A percentile compares a stretch with the other conserved stretches of the same genome.
phyloP scores from a whole-genome alignment of 2,329 filamentous ascomycete genomes.

The Fusarium gaditjirri region DNA sequence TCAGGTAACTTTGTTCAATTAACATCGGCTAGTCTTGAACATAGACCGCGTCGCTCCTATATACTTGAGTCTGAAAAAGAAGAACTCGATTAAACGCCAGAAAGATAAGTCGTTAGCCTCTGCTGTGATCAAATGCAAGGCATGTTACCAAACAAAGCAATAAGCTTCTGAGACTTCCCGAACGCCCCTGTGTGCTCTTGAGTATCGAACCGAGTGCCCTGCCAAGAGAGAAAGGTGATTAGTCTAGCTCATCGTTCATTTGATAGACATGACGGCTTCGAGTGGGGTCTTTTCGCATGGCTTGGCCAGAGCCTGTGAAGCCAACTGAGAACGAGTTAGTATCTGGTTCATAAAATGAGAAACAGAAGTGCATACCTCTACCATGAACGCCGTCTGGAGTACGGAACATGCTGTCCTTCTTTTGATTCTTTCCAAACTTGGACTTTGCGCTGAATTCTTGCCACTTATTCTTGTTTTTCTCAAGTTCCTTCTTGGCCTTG shows the following conservation, averaged over 20 bases:
- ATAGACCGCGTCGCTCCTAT: slow-evolving; percentile 32
- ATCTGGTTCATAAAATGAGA: background rate
- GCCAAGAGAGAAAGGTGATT: slow-evolving; percentile 50
- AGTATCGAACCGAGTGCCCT: slow-evolving; percentile 39
- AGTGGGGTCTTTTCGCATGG: slow-evolving; percentile 92
- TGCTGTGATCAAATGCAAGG: slow-evolving; percentile 48
- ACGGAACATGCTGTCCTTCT: slow-evolving; percentile 97
- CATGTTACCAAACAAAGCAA: slow-evolving; percentile 51
- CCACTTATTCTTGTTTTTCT: slow-evolving; percentile 93
- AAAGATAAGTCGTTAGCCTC: slow-evolving; percentile 56
- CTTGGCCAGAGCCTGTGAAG: slow-evolving; percentile 93
- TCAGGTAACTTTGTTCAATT: slow-evolving; percentile 38
- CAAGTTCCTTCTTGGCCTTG: slow-evolving; percentile 89
- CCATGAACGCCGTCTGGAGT: slow-evolving; percentile 88
- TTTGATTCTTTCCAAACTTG: slow-evolving; percentile 72
- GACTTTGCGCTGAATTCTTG: slow-evolving; percentile 88
- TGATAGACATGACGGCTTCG: slow-evolving; percentile 88
- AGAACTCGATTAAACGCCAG: slow-evolving; percentile 41
- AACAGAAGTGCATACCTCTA: slow-evolving; percentile 70
- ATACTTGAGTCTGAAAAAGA: slow-evolving; percentile 35
- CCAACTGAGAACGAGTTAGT: slow-evolving; percentile 72
- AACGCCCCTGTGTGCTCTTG: slow-evolving; percentile 40
- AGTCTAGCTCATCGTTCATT: slow-evolving; percentile 78
- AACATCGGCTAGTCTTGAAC: slow-evolving; percentile 22
- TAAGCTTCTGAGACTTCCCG: slow-evolving; percentile 39